Conservation (phyloP, 2,329 filamentous ascomycete genomes). For the Apiospora hydei region DNA sequence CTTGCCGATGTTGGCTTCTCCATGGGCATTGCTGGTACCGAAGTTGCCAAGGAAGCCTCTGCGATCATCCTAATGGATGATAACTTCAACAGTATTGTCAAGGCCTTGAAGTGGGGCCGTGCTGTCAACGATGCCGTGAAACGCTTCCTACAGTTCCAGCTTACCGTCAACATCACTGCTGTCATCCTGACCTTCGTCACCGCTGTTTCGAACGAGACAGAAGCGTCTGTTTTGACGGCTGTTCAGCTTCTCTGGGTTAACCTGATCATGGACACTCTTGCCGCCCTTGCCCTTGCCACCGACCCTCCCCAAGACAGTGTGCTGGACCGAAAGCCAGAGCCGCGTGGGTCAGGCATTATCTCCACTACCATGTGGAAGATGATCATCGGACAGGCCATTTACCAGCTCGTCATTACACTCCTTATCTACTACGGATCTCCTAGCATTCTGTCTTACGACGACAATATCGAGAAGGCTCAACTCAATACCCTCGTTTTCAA, state of each 20-base stretch:
- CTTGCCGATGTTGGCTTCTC: slow-evolving; percentile 85
- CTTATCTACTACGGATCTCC: slow-evolving; percentile 80
- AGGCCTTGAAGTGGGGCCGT: slow-evolving; percentile 81
- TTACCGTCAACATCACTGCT: slow-evolving; percentile 91
- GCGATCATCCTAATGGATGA: slow-evolving; percentile 89
- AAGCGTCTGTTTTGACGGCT: slow-evolving; percentile 81
- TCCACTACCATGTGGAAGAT: slow-evolving; percentile 99
- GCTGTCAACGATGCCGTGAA: slow-evolving; percentile 81
- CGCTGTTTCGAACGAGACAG: slow-evolving; percentile 73
- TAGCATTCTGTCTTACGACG: slow-evolving; percentile 60
- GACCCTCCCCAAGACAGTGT: slow-evolving; percentile 87
- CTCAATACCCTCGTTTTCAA: slow-evolving; percentile 92
- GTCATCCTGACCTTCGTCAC: slow-evolving; percentile 88
- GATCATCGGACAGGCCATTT: slow-evolving; percentile 92
- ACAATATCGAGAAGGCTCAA: slow-evolving; percentile 50
- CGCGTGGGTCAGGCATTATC: slow-evolving; percentile 68
- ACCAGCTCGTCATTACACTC: slow-evolving; percentile 82
- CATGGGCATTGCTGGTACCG: slow-evolving; percentile 84
- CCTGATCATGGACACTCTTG: slow-evolving; percentile 96
- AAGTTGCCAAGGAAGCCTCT: slow-evolving; percentile 85
- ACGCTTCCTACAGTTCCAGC: slow-evolving; percentile 78
- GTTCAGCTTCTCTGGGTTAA: slow-evolving; percentile 97
- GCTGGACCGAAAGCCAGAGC: slow-evolving; percentile 75
- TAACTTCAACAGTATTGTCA: slow-evolving; percentile 87
- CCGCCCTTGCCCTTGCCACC: slow-evolving; percentile 85